These are phyloP conservation scores for Metroxylon sagu DNA, from an alignment of 176 grass and related monocot species.

Conservation along the genomic window DNA sequence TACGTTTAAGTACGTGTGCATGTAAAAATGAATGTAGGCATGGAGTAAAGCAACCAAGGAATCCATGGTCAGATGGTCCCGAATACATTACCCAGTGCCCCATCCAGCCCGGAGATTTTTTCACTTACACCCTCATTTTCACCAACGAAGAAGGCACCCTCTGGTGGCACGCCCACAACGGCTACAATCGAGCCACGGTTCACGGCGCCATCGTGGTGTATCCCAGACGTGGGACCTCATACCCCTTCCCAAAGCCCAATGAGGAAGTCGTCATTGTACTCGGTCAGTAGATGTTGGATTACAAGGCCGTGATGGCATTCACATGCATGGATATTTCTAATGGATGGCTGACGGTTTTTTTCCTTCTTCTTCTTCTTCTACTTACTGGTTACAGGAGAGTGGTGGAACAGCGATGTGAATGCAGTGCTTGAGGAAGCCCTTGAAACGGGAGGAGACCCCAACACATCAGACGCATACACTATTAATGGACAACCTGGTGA, in stretches of 20 bases:
- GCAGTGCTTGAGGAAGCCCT: background rate
- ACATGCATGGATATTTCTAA: too few species aligned
- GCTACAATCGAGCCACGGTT: constrained; percentile 4
- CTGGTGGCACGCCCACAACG: constrained; percentile 12
- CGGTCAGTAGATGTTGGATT: background rate
- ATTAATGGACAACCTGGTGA: constrained; percentile 15
- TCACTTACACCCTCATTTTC: background rate
- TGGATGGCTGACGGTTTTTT: too few species aligned
- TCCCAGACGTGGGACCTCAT: background rate
- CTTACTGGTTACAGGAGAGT: constrained; percentile 4
- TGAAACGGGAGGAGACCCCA: background rate
- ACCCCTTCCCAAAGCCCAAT: constrained; percentile 1
- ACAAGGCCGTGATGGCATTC: too few species aligned
- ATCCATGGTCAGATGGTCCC: constrained; percentile 13
- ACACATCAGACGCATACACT: background rate
- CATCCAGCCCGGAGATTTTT: background rate
- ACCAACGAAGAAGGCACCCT: constrained; percentile 7
- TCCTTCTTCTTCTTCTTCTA: too few species aligned
- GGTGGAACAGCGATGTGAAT: constrained; percentile 3
- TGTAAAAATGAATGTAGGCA: constrained; percentile 1
- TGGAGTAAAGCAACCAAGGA: constrained; percentile 6
- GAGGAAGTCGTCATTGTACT: constrained; percentile 1
- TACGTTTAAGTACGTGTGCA: too few species aligned
- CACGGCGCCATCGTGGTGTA: constrained; percentile 8
- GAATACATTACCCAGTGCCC: constrained; percentile 4